Percentiles rank a stretch among this genome's conserved stretches.
Conservation (phyloP, 768 basidiomycete genomes). For the Tulasnella sp. region DNA sequence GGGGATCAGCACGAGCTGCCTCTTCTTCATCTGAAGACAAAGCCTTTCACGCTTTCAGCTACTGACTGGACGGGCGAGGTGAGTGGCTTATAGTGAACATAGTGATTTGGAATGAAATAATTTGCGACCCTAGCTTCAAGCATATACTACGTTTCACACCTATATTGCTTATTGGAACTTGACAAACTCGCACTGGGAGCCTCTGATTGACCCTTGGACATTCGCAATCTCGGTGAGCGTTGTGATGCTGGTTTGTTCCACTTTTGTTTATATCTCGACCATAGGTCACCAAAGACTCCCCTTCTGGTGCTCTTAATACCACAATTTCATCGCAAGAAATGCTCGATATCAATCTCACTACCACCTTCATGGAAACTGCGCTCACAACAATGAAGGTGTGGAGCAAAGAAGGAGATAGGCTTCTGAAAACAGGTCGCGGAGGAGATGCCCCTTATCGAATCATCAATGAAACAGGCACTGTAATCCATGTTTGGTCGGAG, state of each 20-base stretch:
- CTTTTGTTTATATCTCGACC: conserved; percentile 10
- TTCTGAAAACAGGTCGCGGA: conserved; percentile 66
- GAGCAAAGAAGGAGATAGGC: conserved; percentile 57
- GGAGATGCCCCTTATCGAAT: conserved; percentile 89
- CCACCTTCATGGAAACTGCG: conserved; percentile 77
- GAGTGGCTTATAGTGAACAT: conserved; percentile 18
- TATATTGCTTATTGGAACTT: conserved; percentile 94
- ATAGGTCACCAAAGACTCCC: conserved; percentile 43
- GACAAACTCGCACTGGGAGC: conserved; percentile 97
- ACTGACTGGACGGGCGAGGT: conserved; percentile 95
- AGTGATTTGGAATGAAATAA: background rate
- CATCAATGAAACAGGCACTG: conserved; percentile 78
- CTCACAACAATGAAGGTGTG: conserved; percentile 59
- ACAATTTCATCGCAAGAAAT: conserved; percentile 63
- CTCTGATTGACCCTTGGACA: conserved; percentile 92
- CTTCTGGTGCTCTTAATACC: conserved; percentile 41
- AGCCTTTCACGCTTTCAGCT: conserved; percentile 66
- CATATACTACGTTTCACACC: conserved; percentile 65
- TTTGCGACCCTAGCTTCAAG: conserved; percentile 49
- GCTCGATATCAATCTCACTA: conserved; percentile 81
- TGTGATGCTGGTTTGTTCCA: background rate
- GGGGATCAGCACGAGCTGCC: conserved; percentile 94
- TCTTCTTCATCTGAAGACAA: conserved; percentile 75
- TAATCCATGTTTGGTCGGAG: conserved; percentile 78
- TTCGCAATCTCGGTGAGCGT: conserved; percentile 53